phyloP scores from a whole-genome alignment of 352 stramenopile species.

The Globisporangium cystogenes region DNA sequence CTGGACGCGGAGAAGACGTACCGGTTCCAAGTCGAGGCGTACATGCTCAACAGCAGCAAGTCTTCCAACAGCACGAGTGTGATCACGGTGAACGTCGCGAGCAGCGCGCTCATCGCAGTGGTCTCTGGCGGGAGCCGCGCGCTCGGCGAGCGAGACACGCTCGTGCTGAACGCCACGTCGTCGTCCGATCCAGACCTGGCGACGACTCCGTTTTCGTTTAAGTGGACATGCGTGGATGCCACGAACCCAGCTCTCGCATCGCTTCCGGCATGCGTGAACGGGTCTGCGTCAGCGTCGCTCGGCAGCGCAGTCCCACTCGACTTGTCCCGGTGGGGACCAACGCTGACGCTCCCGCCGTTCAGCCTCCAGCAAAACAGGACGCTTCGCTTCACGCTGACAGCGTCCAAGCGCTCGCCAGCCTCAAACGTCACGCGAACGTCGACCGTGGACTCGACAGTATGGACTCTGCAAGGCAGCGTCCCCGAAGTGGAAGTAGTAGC shows the following conservation, averaged over 20 bases:
- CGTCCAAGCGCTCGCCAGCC: conserved; percentile 17
- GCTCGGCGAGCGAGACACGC: conserved; percentile 37
- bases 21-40: conserved; percentile 50
- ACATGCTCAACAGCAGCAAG: conserved; percentile 22
- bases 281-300: conserved; percentile 11
- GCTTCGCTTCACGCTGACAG: conserved; percentile 42
- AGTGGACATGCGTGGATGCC: conserved; percentile 52
- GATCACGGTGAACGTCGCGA: conserved; percentile 33
- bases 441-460: conserved; percentile 28
- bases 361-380: conserved; percentile 31
- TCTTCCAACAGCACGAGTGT: conserved; percentile 28
- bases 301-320: conserved; percentile 12
- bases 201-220: conserved; percentile 27
- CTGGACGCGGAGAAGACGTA: conserved; percentile 41
- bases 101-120: conserved; percentile 26
- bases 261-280: conserved; percentile 16
- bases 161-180: conserved; percentile 41
- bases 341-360: conserved; percentile 37
- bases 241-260: conserved; percentile 19
- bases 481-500: conserved; percentile 30
- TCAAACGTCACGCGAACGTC: conserved; percentile 1
- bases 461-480: conserved; percentile 39
- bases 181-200: conserved; percentile 49
- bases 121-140: conserved; percentile 41
- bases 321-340: conserved; percentile 8